These are phyloP conservation scores for Camelina sativa DNA, from an alignment of 345 rosid species.

Conservation along the genomic window DNA sequence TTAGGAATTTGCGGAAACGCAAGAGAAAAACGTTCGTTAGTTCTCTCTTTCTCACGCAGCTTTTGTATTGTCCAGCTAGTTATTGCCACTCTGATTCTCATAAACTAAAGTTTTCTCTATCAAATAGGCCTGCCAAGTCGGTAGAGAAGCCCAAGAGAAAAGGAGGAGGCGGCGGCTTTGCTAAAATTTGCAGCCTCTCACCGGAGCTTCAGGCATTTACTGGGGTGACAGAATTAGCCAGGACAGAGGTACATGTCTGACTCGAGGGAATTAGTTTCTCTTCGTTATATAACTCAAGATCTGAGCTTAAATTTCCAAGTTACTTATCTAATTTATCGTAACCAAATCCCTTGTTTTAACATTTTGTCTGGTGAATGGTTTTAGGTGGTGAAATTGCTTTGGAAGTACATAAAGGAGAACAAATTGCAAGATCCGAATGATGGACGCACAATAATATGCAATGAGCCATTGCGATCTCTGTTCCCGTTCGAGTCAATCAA, in stretches of 20 bases:
- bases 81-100: conserved; percentile 1
- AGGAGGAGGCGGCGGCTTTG: conserved; percentile 87
- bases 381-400: conserved; percentile 65
- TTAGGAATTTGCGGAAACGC: conserved; percentile 45
- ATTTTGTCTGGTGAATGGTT: conserved; percentile 30
- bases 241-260: conserved; percentile 70
- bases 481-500: conserved; percentile 57
- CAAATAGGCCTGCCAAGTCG: conserved; percentile 59
- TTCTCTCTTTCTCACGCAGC: conserved; percentile 30
- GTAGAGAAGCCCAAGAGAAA: conserved; percentile 69
- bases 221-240: conserved; percentile 73
- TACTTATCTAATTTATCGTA: conserved; percentile 17
- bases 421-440: conserved; percentile 68
- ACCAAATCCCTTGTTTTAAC: conserved; percentile 16
- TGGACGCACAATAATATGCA: conserved; percentile 58
- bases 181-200: conserved; percentile 81
- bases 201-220: conserved; percentile 72
- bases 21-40: conserved; percentile 61
- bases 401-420: conserved; percentile 62
- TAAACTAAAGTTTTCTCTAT: conserved; percentile 27
- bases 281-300: background rate
- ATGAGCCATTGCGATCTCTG: conserved; percentile 53
- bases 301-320: background rate
- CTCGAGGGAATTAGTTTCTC: conserved; percentile 22
- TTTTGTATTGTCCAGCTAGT: conserved; percentile 4